Evolutionary conservation across 805 yeast species (phyloP), one percentile per base, ranked within the genome.

Genomic region (Ogataea neopini): DNA sequence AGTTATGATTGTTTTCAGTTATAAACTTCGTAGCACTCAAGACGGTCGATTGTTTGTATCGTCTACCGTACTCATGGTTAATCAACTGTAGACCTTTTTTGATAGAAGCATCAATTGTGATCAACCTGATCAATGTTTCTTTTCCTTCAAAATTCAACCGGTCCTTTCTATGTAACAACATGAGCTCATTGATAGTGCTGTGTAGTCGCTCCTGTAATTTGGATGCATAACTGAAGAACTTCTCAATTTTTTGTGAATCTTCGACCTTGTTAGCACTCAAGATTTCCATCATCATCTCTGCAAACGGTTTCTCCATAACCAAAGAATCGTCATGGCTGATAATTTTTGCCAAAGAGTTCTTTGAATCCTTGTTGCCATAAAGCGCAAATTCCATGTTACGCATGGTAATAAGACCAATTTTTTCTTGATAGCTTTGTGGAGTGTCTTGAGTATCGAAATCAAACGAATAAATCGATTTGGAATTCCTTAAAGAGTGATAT

Each of bases 321-420:
- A 15, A 15, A 2, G 44, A 25, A 3, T 40, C 45, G 6, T 52
- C 28, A 9, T 11, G 14, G 5, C 26, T 44, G 11, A 22, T 33
- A 15, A 48, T 6, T 1, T 43, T 41, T 4, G 33, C 25, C 9
- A 26, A 34, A 7, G 42, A 40, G 22, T 44, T 41, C 33, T 15
- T 13, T 4, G 47, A 22, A 10, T 38, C 46, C 7, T 33, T 35
- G 13, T 51, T 38, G 3, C 54, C 63, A 47, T 75, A 73, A 45
- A 84, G 67, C 44, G 76, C 72, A 18, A 69, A 63, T 56, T 85
- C 89, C 84, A 90, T 84, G 64, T 91, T 91, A 57, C 85, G 78
- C 84, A 91, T 83, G 40, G 94, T 79, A 56, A 86, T 83, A 37
- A 87, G 74, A 1, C 95, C 94, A 49, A 90, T 78, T 58, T 83